These are phyloP conservation scores for Amanita inopinata DNA, from an alignment of 768 basidiomycete species.

Conservation along the genomic window DNA sequence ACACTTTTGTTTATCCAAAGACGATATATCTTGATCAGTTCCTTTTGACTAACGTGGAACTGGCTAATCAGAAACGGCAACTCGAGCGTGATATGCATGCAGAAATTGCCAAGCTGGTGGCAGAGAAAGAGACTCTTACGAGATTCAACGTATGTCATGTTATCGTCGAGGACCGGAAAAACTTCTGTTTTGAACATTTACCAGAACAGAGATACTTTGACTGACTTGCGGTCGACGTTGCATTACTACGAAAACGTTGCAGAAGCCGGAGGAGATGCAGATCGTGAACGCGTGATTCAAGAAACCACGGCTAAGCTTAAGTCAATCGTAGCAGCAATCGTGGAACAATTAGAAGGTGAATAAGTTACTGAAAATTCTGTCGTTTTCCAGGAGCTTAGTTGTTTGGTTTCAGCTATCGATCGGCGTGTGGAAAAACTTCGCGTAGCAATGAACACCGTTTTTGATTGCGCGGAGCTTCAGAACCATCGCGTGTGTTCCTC, in stretches of 20 bases:
- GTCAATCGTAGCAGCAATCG: conserved; percentile 39
- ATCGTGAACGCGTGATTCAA: conserved; percentile 35
- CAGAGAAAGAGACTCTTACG: conserved; percentile 38
- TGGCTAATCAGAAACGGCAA: conserved; percentile 27
- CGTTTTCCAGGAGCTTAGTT: not conserved
- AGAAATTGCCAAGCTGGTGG: conserved; percentile 37
- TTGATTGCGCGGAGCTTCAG: conserved; percentile 59
- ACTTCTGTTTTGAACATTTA: conserved; percentile 4
- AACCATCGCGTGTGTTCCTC: conserved; percentile 37
- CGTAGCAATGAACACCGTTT: conserved; percentile 32
- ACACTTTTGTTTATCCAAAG: conserved; percentile 52
- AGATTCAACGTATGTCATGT: conserved; percentile 41
- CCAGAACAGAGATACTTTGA: conserved; percentile 55
- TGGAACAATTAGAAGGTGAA: conserved; percentile 46
- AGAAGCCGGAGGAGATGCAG: conserved; percentile 32
- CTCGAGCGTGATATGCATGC: conserved; percentile 30
- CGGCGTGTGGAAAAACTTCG: conserved; percentile 35
- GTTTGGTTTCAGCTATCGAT: conserved; percentile 38
- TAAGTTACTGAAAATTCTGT: not conserved
- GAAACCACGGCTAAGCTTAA: conserved; percentile 41
- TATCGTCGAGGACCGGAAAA: not conserved
- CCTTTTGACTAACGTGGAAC: conserved; percentile 44
- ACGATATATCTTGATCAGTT: conserved; percentile 68
- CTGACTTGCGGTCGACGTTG: conserved; percentile 49
- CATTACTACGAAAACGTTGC: conserved; percentile 69